These are phyloP conservation scores for Tylopilus vinaceipallidus DNA, from an alignment of 768 basidiomycete genomes.

Conservation along the genomic window DNA sequence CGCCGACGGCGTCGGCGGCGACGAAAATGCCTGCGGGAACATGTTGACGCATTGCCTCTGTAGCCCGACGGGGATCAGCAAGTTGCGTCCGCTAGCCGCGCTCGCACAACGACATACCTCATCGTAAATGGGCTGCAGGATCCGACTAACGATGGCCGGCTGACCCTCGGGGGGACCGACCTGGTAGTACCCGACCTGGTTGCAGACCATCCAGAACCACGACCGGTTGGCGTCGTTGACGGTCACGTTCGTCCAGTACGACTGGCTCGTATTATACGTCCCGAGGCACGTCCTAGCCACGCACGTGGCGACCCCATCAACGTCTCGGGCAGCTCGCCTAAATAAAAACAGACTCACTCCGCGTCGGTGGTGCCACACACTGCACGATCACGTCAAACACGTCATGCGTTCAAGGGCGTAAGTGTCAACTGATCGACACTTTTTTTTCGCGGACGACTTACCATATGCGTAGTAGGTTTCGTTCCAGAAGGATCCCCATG, in stretches of 20 bases:
- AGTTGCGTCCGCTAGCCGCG: background rate
- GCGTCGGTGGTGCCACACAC: slow-evolving; percentile 49
- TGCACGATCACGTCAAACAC: slow-evolving; percentile 21
- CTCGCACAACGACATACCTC: slow-evolving; percentile 19
- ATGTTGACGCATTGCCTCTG: slow-evolving; percentile 69
- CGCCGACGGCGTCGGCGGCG: slow-evolving; percentile 43
- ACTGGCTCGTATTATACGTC: slow-evolving; percentile 36
- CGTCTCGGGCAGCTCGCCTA: no score
- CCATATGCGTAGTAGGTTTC: slow-evolving; percentile 44
- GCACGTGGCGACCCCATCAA: slow-evolving; percentile 34
- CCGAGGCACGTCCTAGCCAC: slow-evolving; percentile 38
- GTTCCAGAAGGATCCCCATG: slow-evolving; percentile 63
- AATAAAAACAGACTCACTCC: slow-evolving; percentile 53
- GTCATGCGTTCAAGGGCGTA: background rate
- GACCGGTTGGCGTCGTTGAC: slow-evolving; percentile 58
- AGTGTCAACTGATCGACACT: background rate
- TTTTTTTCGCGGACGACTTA: slow-evolving; percentile 32
- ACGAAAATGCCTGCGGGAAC: slow-evolving; percentile 60
- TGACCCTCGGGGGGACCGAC: slow-evolving; percentile 37
- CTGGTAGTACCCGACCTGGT: slow-evolving; percentile 58
- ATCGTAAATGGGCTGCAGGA: slow-evolving; percentile 29
- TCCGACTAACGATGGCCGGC: slow-evolving; percentile 35
- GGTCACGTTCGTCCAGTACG: slow-evolving; percentile 52
- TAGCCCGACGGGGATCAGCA: background rate
- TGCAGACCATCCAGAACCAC: slow-evolving; percentile 76